Base-by-base conservation (phyloP, 306 rosid genomes). In the Acmispon strigosus region DNA sequence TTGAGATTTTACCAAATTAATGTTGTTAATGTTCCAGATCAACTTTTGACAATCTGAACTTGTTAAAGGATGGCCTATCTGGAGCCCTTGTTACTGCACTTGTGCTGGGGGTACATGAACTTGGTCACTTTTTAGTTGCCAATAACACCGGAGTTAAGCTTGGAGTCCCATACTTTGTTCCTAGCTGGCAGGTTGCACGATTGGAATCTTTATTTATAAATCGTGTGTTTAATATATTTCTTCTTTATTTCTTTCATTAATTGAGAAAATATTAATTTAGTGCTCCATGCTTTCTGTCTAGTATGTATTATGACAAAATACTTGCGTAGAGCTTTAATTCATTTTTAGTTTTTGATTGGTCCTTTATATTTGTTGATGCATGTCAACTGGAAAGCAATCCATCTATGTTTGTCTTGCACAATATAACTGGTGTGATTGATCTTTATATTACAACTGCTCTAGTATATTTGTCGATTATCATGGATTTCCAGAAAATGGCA, bases 141-240 rank as follows among this genome's bases (percentile, higher is more conserved):
- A 53, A 78, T 18, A 72, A 71, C 56, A 48, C 64, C 12, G 96
- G 91, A 78, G 81, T 95, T 36, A 86, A 87, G 84, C 96, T 95
- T 77, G 97, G 96, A 72, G 86, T 95, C 74, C 97, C 99, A 14
- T 91, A 66, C 85, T 87, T 95, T 63, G 90, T 95, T 71, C 99
- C 99, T 59, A 95, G 99, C 80, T 95, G 99, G 99, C 99, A 95
- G 97, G 99, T 95, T 79, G 67, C 57, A 19, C 60, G 75, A 79
- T 18, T 64, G 24, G 62, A 59, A 16, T 62, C 72, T 61, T 59
- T 36, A 24, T 78, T 73, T 50, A 50, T 13, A 13, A 48, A 54
- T 71, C 13, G 22, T 2, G 1, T 66, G 44, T 75, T 63, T 17
- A 32, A 20, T 48, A 43, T 52, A 17, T 47, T 41, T 70, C 72